Conservation (phyloP, 306 rosid species). For the Prunus fruticosa region DNA sequence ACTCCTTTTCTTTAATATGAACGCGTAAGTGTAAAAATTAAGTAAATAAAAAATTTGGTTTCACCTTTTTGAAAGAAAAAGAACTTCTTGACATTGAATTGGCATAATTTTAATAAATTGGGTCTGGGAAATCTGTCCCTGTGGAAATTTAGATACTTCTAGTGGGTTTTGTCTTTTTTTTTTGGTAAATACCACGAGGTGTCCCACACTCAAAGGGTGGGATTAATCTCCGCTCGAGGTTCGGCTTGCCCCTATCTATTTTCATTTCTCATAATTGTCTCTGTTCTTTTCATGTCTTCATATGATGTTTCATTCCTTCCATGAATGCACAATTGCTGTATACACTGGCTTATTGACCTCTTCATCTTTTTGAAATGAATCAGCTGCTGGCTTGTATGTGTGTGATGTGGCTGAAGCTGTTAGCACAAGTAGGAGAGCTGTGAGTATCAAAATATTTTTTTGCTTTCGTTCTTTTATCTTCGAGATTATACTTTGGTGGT, state of each 20-base stretch:
- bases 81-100: not conserved
- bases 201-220: no score
- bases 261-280: no score
- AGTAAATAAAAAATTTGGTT: no score
- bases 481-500: not conserved
- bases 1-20: not conserved
- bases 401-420: slow-evolving; percentile 55
- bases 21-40: not conserved
- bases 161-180: no score
- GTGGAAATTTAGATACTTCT: not conserved
- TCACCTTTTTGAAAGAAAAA: not conserved
- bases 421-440: slow-evolving; percentile 67
- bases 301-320: not conserved
- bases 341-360: not conserved
- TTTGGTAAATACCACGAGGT: no score
- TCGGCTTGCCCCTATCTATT: no score
- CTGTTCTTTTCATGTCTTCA: not conserved
- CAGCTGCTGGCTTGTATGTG: slow-evolving; percentile 42
- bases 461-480: not conserved
- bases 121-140: not conserved
- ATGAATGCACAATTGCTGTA: not conserved
- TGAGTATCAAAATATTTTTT: slow-evolving; percentile 22
- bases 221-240: no score
- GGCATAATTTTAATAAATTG: not conserved
- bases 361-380: not conserved